Evolutionary conservation across 2,329 filamentous ascomycete genomes (phyloP), one percentile per base, ranked within the genome.

Genomic region (Arthrinium puccinioides): DNA sequence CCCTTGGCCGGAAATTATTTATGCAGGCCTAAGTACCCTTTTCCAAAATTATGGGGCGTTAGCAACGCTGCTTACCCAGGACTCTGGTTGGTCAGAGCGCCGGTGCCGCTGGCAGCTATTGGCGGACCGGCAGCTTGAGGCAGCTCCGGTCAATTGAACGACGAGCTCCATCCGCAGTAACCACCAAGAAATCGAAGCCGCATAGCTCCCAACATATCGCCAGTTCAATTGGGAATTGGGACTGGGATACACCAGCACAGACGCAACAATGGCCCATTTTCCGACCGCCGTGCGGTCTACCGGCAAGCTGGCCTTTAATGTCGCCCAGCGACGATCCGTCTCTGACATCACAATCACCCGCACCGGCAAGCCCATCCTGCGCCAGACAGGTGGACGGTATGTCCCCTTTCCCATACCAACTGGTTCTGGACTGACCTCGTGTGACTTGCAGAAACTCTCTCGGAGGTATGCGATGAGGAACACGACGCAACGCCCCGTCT

Each of bases 341-440:
- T 85, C 87, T 60, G 92, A 98, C 70, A 76, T 98, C 57, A 73
- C 85, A 55, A 95, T 98, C 58, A 94, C 90, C 44, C 78, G 92
- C 55, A 98, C 92, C 41, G 92, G 92, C 63, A 96, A 95, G 73
- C 90, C 92, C 44, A 89, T 97, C 54, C 69, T 97, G 57, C 84
- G 88, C 56, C 72, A 84, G 40, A 80, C 89, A 58, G 90, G 90
- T 67, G 92, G 92, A 71, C 82, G 90, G 86, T 94, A 66, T 66
- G 79, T 61, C 32, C 21, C 29, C 19, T 20, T 18, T 5, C 9
- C 24, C 9, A 15, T 25, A 11, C 9, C n/a, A 9, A 2, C 5
- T 19, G 20, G 23, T 24, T 13, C 39, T 3, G 51, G 50, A 55
- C 58, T 49, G 46, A 21, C n/a, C 21, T 9, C 13, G 14, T 15